phyloP scores from a whole-genome alignment of 2,329 filamentous ascomycete genomes.

The Pyricularia pennisetigena region DNA sequence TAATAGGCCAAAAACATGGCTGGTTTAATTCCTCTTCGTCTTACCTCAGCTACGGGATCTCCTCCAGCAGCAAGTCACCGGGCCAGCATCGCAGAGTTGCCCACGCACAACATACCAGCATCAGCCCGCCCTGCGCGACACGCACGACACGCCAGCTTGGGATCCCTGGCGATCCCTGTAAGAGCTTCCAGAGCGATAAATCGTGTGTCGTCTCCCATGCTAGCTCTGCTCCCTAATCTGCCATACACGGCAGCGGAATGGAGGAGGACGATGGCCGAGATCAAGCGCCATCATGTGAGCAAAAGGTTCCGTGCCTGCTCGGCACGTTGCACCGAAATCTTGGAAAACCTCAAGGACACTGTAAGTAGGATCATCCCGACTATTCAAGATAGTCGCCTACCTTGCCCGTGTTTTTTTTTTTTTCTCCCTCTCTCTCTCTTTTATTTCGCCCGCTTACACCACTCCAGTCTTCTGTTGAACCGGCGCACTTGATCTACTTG shows the following conservation, averaged over 20 bases:
- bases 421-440: not conserved
- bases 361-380: conserved; percentile 21
- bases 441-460: not conserved
- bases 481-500: conserved; percentile 46
- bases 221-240: conserved; percentile 15
- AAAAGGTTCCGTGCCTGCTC: conserved; percentile 43
- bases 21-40: conserved; percentile 14
- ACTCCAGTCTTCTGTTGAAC: conserved; percentile 27
- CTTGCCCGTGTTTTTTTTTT: not conserved
- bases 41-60: conserved; percentile 8
- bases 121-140: conserved; percentile 3
- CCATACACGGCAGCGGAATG: conserved; percentile 39
- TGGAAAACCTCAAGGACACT: conserved; percentile 34
- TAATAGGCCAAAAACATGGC: conserved; percentile 9
- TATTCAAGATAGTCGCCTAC: not conserved
- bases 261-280: conserved; percentile 37
- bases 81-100: conserved; percentile 6
- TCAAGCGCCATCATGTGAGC: conserved; percentile 43
- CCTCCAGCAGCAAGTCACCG: conserved; percentile 3
- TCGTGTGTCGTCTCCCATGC: conserved; percentile 12
- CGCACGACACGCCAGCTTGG: conserved; percentile 8
- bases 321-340: conserved; percentile 39
- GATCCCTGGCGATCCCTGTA: conserved; percentile 4
- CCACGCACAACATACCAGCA: not conserved
- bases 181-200: conserved; percentile 12